Conservation (phyloP, 768 basidiomycete species). For the Boletus rubescentipes region DNA sequence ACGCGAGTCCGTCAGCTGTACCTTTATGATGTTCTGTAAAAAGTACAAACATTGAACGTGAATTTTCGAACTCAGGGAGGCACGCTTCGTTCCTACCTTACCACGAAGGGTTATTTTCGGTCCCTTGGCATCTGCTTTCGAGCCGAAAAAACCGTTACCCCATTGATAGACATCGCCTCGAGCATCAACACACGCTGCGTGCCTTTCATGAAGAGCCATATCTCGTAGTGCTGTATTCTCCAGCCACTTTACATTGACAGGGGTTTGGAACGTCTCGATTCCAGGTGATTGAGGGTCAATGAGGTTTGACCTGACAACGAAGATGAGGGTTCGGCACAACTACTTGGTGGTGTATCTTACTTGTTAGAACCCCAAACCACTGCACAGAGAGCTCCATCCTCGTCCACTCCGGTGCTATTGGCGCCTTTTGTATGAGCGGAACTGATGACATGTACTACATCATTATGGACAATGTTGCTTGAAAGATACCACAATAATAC, state of each 20-base stretch:
- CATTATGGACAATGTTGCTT: slow-evolving; percentile 36
- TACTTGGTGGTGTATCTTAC: slow-evolving; percentile 36
- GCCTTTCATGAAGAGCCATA: slow-evolving; percentile 60
- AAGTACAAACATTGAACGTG: not conserved
- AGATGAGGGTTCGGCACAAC: not conserved
- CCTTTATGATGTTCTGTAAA: slow-evolving; percentile 61
- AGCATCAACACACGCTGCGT: slow-evolving; percentile 76
- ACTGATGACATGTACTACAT: slow-evolving; percentile 20
- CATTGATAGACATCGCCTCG: slow-evolving; percentile 84
- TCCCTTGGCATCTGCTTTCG: slow-evolving; percentile 24
- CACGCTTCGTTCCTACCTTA: slow-evolving; percentile 50
- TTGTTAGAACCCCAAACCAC: slow-evolving; percentile 77
- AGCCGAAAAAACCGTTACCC: slow-evolving; percentile 63
- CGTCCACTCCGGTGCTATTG: slow-evolving; percentile 24
- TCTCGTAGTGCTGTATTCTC: slow-evolving; percentile 72
- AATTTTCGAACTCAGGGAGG: not conserved
- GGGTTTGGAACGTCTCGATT: slow-evolving; percentile 46
- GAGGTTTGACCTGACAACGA: slow-evolving; percentile 42
- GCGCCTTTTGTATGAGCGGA: slow-evolving; percentile 2
- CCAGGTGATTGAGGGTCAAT: slow-evolving; percentile 41
- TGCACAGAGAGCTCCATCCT: slow-evolving; percentile 40
- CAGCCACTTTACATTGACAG: slow-evolving; percentile 55
- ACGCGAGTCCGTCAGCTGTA: slow-evolving; percentile 58
- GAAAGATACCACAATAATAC: slow-evolving; percentile 41
- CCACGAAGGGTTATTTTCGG: slow-evolving; percentile 61